Evolutionary conservation across 2,329 filamentous ascomycete species (phyloP).

Genomic region (Pseudogymnoascus sp.): DNA sequence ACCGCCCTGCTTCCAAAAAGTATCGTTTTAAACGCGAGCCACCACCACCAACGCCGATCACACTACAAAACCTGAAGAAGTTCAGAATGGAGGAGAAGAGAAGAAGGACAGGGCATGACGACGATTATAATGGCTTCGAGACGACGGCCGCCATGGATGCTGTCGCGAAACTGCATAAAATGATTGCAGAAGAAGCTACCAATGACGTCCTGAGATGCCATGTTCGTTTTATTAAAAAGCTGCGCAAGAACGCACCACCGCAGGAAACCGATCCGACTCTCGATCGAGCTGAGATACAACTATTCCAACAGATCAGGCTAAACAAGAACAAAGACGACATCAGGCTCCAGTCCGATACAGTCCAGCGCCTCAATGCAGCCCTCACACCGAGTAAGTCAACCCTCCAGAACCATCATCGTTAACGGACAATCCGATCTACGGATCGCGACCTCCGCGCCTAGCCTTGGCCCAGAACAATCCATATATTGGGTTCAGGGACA

Average conservation of each 20-base stretch:
- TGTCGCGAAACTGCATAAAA: not conserved
- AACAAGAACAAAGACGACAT: not conserved
- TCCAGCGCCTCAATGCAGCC: not conserved
- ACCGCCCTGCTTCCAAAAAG: not conserved
- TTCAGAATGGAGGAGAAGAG: not conserved
- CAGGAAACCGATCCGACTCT: not conserved
- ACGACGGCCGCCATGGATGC: not conserved
- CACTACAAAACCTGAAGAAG: not conserved
- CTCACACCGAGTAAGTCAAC: not conserved
- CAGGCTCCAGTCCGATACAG: not conserved
- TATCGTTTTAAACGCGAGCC: not conserved
- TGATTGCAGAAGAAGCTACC: not conserved
- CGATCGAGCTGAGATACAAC: not conserved
- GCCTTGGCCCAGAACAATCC: too few relatives aligned
- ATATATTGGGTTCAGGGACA: too few relatives aligned
- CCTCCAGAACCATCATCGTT: too few relatives aligned
- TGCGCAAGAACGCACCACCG: not conserved
- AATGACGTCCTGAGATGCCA: not conserved
- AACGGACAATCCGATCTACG: too few relatives aligned
- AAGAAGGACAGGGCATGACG: not conserved
- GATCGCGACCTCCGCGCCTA: too few relatives aligned
- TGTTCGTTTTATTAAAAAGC: not conserved
- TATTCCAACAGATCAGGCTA: not conserved
- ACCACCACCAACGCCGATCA: not conserved
- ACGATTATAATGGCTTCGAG: not conserved